Percentiles rank a stretch among this genome's conserved stretches.
These are phyloP conservation scores for Sarocladium strictum DNA, from an alignment of 2,329 filamentous ascomycete species.

Conservation along the genomic window DNA sequence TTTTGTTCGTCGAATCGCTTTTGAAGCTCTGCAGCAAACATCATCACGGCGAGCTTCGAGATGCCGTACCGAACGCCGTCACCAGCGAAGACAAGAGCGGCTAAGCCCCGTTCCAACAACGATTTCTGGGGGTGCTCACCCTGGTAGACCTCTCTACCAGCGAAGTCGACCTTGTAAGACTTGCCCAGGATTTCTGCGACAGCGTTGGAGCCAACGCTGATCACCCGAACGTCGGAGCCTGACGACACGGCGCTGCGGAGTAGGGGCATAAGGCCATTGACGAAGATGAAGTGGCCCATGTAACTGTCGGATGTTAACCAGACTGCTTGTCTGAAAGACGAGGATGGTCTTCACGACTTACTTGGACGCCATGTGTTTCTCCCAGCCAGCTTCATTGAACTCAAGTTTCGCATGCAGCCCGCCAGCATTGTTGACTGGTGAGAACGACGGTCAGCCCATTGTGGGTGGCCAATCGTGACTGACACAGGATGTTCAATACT, in stretches of 20 bases:
- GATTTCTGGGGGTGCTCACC: constrained; percentile 12
- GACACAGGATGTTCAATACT: background rate
- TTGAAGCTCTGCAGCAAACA: constrained; percentile 19
- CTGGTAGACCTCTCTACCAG: constrained; percentile 11
- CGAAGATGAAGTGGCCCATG: constrained; percentile 21
- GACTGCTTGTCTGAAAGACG: too few relatives aligned
- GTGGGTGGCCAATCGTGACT: background rate
- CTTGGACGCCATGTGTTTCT: constrained; percentile 18
- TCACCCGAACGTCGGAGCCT: constrained; percentile 19
- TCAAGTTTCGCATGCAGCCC: constrained; percentile 8
- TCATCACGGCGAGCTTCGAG: constrained; percentile 17
- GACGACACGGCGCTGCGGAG: constrained; percentile 17
- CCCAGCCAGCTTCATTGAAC: constrained; percentile 15
- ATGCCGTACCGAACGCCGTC: constrained; percentile 20
- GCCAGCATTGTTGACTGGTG: constrained; percentile 22
- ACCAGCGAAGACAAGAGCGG: constrained; percentile 12
- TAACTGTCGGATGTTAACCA: constrained; percentile 16
- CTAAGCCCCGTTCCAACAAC: constrained; percentile 12
- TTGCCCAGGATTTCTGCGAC: constrained; percentile 14
- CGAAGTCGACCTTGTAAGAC: constrained; percentile 16
- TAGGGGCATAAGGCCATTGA: constrained; percentile 20
- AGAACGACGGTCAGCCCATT: background rate
- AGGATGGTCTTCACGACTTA: too few relatives aligned
- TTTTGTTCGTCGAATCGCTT: constrained; percentile 13
- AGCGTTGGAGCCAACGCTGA: constrained; percentile 18